These are phyloP conservation scores for Medicago arabica DNA, from an alignment of 306 rosid species.

Conservation along the genomic window DNA sequence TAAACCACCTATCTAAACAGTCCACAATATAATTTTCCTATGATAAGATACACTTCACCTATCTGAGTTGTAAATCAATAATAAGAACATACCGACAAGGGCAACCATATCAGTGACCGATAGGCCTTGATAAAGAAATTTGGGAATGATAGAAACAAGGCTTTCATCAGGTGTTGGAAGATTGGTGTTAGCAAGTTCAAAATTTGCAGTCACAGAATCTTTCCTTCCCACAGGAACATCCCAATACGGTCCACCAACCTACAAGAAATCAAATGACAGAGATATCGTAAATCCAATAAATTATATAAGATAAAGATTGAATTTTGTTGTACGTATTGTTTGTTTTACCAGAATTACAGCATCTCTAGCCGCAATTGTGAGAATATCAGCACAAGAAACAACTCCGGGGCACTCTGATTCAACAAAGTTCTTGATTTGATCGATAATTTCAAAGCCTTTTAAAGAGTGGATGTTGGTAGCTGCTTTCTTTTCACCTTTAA, in stretches of 20 bases:
- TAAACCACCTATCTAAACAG: neutral
- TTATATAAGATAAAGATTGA: constrained; percentile 6
- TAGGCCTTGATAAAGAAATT: constrained; percentile 84
- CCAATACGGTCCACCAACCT: constrained; percentile 99
- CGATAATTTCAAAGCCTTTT: constrained; percentile 68
- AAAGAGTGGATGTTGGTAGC: constrained; percentile 64
- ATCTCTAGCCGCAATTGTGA: constrained; percentile 97
- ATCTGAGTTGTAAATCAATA: neutral
- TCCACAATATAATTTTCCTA: neutral
- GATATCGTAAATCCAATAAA: constrained; percentile 19
- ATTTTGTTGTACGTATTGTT: neutral
- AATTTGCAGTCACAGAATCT: constrained; percentile 73
- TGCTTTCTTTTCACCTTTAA: constrained; percentile 86
- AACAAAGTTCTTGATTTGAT: constrained; percentile 74
- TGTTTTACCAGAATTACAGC: constrained; percentile 81
- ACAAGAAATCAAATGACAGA: constrained; percentile 7
- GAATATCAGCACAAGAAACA: constrained; percentile 95
- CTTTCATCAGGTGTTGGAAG: constrained; percentile 68
- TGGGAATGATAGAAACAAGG: constrained; percentile 67
- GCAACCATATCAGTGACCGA: constrained; percentile 88
- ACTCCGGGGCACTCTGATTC: constrained; percentile 92
- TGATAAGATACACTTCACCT: neutral
- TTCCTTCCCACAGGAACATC: constrained; percentile 97
- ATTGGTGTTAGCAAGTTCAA: constrained; percentile 65
- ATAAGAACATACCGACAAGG: constrained; percentile 62